Conservation (phyloP, 352 stramenopile genomes). For the Pythium dissimile region DNA sequence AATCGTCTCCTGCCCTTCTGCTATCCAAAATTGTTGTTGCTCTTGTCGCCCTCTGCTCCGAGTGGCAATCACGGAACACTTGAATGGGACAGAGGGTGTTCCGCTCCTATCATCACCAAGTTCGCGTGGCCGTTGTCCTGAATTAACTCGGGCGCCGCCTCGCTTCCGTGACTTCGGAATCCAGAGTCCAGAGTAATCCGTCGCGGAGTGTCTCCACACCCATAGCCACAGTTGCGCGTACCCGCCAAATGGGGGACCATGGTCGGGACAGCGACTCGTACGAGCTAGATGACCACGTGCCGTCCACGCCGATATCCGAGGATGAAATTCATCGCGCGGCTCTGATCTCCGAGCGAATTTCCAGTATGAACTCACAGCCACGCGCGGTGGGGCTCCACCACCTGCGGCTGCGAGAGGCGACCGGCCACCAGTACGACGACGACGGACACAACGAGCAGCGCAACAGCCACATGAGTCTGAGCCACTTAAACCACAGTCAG, state of each 20-base stretch:
- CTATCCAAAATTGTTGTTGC: too few species aligned
- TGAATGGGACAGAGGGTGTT: too few species aligned
- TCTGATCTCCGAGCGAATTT: slow-evolving; percentile 25
- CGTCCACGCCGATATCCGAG: slow-evolving; percentile 20
- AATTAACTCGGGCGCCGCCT: too few species aligned
- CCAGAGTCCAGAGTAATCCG: too few species aligned
- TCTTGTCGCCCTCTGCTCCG: too few species aligned
- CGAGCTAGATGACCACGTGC: slow-evolving; percentile 19
- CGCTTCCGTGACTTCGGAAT: too few species aligned
- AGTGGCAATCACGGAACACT: too few species aligned
- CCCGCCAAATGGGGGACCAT: neutral
- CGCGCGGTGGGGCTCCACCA: slow-evolving; percentile 17
- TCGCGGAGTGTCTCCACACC: too few species aligned
- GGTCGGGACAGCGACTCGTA: slow-evolving; percentile 8
- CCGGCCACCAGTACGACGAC: slow-evolving; percentile 1
- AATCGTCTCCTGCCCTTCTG: too few species aligned
- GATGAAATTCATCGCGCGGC: slow-evolving; percentile 24
- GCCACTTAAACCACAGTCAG: neutral
- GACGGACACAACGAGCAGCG: slow-evolving; percentile 2
- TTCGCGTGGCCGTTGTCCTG: too few species aligned
- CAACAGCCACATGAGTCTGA: slow-evolving; percentile 8
- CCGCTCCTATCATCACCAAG: too few species aligned
- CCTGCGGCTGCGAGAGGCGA: slow-evolving; percentile 10
- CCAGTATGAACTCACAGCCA: slow-evolving; percentile 15
- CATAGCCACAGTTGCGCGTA: too few species aligned